Evolutionary conservation across 257 asterid genomes (phyloP), one percentile per base, ranked within the genome.

Genomic region (Salvia rosmarinus): DNA sequence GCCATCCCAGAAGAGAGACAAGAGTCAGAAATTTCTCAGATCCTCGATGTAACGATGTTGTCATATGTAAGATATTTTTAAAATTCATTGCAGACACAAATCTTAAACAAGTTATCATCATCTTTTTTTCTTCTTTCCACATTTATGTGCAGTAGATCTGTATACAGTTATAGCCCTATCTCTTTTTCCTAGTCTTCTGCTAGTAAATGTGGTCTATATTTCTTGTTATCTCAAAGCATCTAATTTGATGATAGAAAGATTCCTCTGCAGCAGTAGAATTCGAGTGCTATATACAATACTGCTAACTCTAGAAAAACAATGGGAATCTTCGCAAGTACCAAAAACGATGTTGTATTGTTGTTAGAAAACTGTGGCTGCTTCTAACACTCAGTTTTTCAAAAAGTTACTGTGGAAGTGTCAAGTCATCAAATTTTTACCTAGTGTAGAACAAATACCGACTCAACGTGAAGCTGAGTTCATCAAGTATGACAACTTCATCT

Each of bases 1-100:
- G 75, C 82, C 87, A 78, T 80, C 80, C 77, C 64, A 70, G 77
- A 76, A 82, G 74, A 57, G 81, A 77, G 62, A 71, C 16, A 61
- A 16, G 52, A 17, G 14, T 17, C 14, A 11, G 34, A 75, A 54
- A 35, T 30, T 54, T 54, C 44, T 78, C 76, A 73, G 74, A 73
- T 64, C 66, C 64, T 63, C 52, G 42, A 70, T 77, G 75, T 77
- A 73, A 44, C 51, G 23, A 56, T 57, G 21, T 80, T 64, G 47
- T 75, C 56, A 67, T 52, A 63, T 73, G 84, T 72, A 65, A 73
- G 60, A 73, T 77, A 65, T 49, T 54, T 62, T 39, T 37, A 25
- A 58, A 55, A 23, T 76, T 76, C 75, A 71, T 60, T 52, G 75
- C 70, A 68, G 67, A 80, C 44, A 75, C 72, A 59, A 39, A 70